Evolutionary conservation across 345 rosid genomes (phyloP).

Genomic region (Gossypium bickii): DNA sequence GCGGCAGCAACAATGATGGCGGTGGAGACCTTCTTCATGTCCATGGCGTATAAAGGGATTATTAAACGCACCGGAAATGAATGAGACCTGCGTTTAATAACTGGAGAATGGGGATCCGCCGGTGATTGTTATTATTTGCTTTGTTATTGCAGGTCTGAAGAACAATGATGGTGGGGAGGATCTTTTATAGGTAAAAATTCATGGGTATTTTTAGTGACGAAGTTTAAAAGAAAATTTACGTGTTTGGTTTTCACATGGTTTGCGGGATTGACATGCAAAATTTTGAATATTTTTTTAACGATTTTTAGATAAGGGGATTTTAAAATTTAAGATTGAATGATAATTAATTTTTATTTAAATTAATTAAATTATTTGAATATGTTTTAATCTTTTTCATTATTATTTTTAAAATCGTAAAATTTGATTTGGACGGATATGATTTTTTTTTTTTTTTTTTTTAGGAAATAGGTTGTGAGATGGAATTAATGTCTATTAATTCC

Average conservation of each 20-base stretch:
- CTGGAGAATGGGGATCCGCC: neutral
- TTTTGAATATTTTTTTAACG: neutral
- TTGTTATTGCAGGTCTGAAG: neutral
- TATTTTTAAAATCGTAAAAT: too few relatives aligned
- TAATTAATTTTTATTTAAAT: too few relatives aligned
- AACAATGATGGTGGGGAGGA: neutral
- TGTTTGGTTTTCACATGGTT: conserved; percentile 17
- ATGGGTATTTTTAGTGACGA: neutral
- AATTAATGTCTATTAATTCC: too few relatives aligned
- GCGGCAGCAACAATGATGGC: conserved; percentile 52
- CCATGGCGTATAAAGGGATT: conserved; percentile 35
- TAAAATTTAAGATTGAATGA: too few relatives aligned
- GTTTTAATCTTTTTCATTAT: too few relatives aligned
- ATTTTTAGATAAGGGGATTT: too few relatives aligned
- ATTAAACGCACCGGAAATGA: neutral
- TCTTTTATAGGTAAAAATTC: neutral
- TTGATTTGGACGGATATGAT: too few relatives aligned
- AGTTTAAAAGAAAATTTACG: neutral
- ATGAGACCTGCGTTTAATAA: neutral
- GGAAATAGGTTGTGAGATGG: too few relatives aligned
- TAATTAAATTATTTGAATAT: too few relatives aligned
- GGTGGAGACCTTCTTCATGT: conserved; percentile 61
- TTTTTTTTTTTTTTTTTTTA: too few relatives aligned
- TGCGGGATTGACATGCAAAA: neutral
- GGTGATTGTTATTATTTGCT: neutral